Conservation (phyloP, 2,329 filamentous ascomycete species). For the Colletotrichum lini region DNA sequence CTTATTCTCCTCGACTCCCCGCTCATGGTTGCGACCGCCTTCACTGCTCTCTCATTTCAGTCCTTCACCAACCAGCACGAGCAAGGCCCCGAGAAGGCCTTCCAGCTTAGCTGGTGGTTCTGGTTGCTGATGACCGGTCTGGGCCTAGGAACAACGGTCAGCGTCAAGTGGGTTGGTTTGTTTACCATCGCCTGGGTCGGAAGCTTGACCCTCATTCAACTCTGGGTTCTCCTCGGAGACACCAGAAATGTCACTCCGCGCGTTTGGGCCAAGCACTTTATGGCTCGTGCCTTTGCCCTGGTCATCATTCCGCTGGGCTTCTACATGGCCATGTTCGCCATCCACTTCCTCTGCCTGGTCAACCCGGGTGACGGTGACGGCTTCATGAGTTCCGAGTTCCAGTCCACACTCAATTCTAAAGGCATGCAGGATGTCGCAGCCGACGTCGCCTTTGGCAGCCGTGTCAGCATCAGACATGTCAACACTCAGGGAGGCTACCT, state of each 20-base stretch:
- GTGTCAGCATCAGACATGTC: conserved; percentile 88
- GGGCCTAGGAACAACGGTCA: conserved; percentile 88
- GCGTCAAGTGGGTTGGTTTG: conserved; percentile 98
- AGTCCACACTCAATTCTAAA: conserved; percentile 96
- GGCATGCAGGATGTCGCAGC: conserved; percentile 95
- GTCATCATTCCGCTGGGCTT: conserved; percentile 90
- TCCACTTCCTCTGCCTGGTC: conserved; percentile 92
- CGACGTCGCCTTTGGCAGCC: conserved; percentile 90
- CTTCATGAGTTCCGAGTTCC: conserved; percentile 99
- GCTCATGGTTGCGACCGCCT: conserved; percentile 91
- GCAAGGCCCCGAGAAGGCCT: conserved; percentile 89
- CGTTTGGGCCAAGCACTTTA: conserved; percentile 93
- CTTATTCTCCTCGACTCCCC: conserved; percentile 97
- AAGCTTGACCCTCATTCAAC: conserved; percentile 87
- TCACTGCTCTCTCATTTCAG: conserved; percentile 90
- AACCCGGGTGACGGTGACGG: conserved; percentile 98
- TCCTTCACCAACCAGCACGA: conserved; percentile 98
- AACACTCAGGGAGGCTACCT: conserved; percentile 99
- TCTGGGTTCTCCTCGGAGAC: conserved; percentile 96
- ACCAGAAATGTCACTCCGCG: conserved; percentile 86
- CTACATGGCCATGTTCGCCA: conserved; percentile 97
- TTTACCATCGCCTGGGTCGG: conserved; percentile 99
- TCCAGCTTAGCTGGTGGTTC: conserved; percentile 96
- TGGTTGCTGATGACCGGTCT: conserved; percentile 92
- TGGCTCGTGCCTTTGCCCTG: conserved; percentile 90